These are phyloP conservation scores for Aspergillus olivimuriae DNA, from an alignment of 495 filamentous ascomycete genomes.

Conservation along the genomic window DNA sequence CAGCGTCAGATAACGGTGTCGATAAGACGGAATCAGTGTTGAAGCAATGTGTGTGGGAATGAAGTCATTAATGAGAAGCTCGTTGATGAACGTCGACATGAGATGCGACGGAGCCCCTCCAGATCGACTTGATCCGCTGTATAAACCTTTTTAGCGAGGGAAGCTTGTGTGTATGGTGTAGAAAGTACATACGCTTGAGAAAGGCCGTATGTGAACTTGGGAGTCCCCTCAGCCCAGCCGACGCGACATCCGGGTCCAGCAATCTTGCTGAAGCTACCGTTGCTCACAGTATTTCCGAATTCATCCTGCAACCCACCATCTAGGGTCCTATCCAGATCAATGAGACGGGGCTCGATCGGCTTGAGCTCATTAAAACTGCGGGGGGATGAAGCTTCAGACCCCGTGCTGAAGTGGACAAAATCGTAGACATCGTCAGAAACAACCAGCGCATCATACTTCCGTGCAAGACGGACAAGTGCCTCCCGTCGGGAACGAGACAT, in stretches of 20 bases:
- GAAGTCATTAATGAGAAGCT: conserved; percentile 42
- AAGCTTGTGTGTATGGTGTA: conserved; percentile 17
- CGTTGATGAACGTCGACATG: conserved; percentile 53
- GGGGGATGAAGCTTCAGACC: conserved; percentile 29
- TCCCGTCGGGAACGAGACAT: conserved; percentile 48
- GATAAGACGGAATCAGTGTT: conserved; percentile 39
- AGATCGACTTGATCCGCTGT: conserved; percentile 52
- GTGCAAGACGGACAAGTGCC: conserved; percentile 51
- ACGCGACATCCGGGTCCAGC: conserved; percentile 59
- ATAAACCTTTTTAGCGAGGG: not conserved
- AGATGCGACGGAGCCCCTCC: conserved; percentile 68
- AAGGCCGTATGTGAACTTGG: conserved; percentile 49
- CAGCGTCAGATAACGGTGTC: conserved; percentile 41
- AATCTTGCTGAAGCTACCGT: conserved; percentile 69
- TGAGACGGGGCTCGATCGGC: conserved; percentile 42
- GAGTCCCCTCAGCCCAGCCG: conserved; percentile 64
- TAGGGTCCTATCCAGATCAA: conserved; percentile 55
- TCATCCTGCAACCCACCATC: conserved; percentile 31
- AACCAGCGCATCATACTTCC: conserved; percentile 58
- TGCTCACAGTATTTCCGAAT: conserved; percentile 64
- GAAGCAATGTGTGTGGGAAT: conserved; percentile 41
- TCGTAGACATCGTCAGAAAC: conserved; percentile 76
- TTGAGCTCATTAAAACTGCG: too few relatives aligned
- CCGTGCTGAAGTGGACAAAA: conserved; percentile 46
- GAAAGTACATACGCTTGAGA: conserved; percentile 41